Base-by-base conservation (phyloP, 768 basidiomycete species). In the Lyophyllum shimeji region DNA sequence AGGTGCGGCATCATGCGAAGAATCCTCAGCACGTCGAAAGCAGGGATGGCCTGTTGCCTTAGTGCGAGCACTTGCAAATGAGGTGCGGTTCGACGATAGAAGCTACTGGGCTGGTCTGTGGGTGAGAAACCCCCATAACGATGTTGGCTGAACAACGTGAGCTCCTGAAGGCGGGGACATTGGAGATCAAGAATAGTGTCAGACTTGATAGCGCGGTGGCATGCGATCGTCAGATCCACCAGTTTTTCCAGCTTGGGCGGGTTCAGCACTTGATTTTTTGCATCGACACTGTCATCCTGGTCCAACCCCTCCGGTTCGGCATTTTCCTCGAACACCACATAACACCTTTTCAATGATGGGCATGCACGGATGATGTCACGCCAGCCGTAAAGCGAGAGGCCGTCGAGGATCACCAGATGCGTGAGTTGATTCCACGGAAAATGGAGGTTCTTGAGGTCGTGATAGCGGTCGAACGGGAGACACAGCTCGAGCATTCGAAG, bases 341-440 rank as follows among this genome's bases (percentile, higher is more conserved):
- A 37, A 15, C 27, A 46, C n/a, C 46, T 53, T 46, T 53, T n/a
- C 2, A 53, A 21, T 3, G n/a, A 29, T 1, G 44, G 44, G 33
- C 52, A 53, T 31, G 27, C n/a, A 7, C 52, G 44, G 21, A 46
- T 46, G n/a, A 53, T 29, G 3, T 6, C 1, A n/a, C 45, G 51
- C 51, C 51, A 52, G 6, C 17, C 42, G 44, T 23, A 4, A 27
- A 52, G 51, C 0, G 40, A 21, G 23, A 45, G 24, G 2, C 45
- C 20, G 1, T 21, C 4, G 2, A 44, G 21, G n/a, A 52, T 27
- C 20, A 40, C 44, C 8, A 52, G 13, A 13, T 52, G 51, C 17
- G 51, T 52, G 17, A 52, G 17, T 34, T 52, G 51, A 23, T 18
- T 43, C 51, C 51, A 52, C 6, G 42, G 52, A 46, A 53, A 21